A percentile compares a stretch with the other conserved stretches of the same genome.
Evolutionary conservation across 176 grass and related monocot species (phyloP).

Genomic region (Triticum timopheevii): DNA sequence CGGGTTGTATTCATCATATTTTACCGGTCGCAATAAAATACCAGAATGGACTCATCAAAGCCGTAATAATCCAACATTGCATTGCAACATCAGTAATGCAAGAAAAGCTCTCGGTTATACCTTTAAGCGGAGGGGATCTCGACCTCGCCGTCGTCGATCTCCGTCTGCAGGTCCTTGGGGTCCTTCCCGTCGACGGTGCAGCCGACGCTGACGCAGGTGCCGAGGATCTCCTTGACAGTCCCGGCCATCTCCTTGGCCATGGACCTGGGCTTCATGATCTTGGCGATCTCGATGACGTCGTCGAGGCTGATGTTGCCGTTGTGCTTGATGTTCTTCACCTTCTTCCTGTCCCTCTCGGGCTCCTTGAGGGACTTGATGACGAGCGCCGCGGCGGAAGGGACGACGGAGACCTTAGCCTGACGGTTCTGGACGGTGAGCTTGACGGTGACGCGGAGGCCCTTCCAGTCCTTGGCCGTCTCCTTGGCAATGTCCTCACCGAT

Average conservation of each 20-base stretch:
- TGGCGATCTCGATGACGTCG: constrained; percentile 72
- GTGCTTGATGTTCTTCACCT: constrained; percentile 85
- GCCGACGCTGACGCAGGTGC: constrained; percentile 77
- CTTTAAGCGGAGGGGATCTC: constrained; percentile 63
- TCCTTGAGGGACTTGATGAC: constrained; percentile 90
- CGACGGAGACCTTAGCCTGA: constrained; percentile 91
- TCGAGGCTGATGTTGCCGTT: constrained; percentile 79
- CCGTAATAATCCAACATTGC: background rate
- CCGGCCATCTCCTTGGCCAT: constrained; percentile 84
- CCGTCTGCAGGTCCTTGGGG: constrained; percentile 77
- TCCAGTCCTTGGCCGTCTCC: constrained; percentile 97
- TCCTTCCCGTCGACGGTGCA: constrained; percentile 88
- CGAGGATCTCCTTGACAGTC: constrained; percentile 75
- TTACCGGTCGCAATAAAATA: background rate
- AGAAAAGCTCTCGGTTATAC: background rate
- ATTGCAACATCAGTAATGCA: background rate
- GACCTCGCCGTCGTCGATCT: constrained; percentile 79
- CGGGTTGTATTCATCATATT: background rate
- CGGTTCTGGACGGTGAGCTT: constrained; percentile 96
- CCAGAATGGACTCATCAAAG: background rate
- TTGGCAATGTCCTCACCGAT: constrained; percentile 96
- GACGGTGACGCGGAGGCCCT: constrained; percentile 92
- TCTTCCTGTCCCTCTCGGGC: constrained; percentile 81
- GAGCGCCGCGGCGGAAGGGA: constrained; percentile 75
- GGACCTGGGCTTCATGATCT: constrained; percentile 59